phyloP scores from a whole-genome alignment of 2,329 filamentous ascomycete genomes.

The Beauveria medogensis region DNA sequence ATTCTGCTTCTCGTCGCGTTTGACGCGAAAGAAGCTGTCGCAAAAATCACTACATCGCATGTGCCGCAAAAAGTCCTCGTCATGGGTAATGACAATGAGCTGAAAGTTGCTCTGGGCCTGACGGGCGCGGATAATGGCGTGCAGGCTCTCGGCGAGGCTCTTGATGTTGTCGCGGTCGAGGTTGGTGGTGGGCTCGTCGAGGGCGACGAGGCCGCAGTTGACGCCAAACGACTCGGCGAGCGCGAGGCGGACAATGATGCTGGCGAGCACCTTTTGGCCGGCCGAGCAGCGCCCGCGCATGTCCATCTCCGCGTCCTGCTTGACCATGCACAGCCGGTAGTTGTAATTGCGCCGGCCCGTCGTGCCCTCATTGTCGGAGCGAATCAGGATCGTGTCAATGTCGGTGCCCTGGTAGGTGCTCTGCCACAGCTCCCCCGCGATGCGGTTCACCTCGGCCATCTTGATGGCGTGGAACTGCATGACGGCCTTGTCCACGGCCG shows the following conservation, averaged over 20 bases:
- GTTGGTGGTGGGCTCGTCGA: constrained; percentile 97
- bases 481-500: constrained; percentile 87
- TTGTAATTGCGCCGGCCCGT: constrained; percentile 80
- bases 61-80: constrained; percentile 86
- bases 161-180: constrained; percentile 92
- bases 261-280: constrained; percentile 91
- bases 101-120: constrained; percentile 91
- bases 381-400: constrained; percentile 92
- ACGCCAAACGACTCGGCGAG: constrained; percentile 94
- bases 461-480: constrained; percentile 95
- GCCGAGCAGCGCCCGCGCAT: constrained; percentile 97
- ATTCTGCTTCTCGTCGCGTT: constrained; percentile 75
- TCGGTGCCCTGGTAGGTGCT: constrained; percentile 95
- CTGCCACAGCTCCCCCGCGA: constrained; percentile 94
- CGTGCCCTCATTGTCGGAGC: constrained; percentile 74
- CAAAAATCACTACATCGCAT: constrained; percentile 94
- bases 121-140: constrained; percentile 77
- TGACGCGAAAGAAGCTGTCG: constrained; percentile 85
- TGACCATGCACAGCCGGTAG: constrained; percentile 96
- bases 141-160: constrained; percentile 74
- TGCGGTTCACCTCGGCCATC: constrained; percentile 97
- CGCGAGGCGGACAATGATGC: constrained; percentile 94
- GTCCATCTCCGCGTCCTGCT: constrained; percentile 96
- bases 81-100: constrained; percentile 96
- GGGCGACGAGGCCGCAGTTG: constrained; percentile 90